Conservation (phyloP, 805 yeast species). For the Ogataea salicorniae region DNA sequence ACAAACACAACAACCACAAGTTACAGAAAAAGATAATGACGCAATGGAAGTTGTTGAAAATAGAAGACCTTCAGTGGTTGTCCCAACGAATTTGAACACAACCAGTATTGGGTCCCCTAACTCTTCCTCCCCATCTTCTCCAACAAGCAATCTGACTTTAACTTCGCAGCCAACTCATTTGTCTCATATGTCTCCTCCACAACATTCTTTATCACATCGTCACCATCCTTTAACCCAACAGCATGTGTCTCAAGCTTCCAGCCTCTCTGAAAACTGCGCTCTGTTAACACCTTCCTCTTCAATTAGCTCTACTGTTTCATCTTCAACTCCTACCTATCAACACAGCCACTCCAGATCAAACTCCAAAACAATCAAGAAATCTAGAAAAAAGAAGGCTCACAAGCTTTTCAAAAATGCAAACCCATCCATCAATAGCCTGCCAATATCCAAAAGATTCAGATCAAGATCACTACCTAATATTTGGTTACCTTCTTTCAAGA, state of each 20-base stretch:
- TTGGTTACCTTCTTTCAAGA: slow-evolving; percentile 24
- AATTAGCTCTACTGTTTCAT: not conserved
- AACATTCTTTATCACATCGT: not conserved
- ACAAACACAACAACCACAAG: not conserved
- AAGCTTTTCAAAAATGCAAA: slow-evolving; percentile 10
- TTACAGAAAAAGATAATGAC: slow-evolving; percentile 7
- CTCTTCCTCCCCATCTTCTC: slow-evolving; percentile 8
- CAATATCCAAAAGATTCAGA: slow-evolving; percentile 25
- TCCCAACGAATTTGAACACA: slow-evolving; percentile 19
- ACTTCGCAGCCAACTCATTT: slow-evolving; percentile 6
- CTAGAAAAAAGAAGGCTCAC: not conserved
- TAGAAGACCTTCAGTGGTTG: slow-evolving; percentile 27
- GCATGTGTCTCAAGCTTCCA: slow-evolving; percentile 4
- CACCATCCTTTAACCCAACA: not conserved
- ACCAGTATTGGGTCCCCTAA: slow-evolving; percentile 13
- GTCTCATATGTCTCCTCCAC: slow-evolving; percentile 1
- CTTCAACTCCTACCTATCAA: slow-evolving; percentile 1
- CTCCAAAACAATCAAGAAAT: not conserved
- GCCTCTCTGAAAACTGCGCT: slow-evolving; percentile 1
- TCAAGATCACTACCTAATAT: slow-evolving; percentile 33
- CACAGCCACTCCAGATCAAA: not conserved
- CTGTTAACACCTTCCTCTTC: slow-evolving; percentile 4
- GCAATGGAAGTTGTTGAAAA: slow-evolving; percentile 23
- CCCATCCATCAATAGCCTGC: slow-evolving; percentile 3
- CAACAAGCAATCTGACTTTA: slow-evolving; percentile 8